Evolutionary conservation across 2,329 filamentous ascomycete species (phyloP), one percentile per base, ranked within the genome.

Genomic region (Talaromyces sp.): DNA sequence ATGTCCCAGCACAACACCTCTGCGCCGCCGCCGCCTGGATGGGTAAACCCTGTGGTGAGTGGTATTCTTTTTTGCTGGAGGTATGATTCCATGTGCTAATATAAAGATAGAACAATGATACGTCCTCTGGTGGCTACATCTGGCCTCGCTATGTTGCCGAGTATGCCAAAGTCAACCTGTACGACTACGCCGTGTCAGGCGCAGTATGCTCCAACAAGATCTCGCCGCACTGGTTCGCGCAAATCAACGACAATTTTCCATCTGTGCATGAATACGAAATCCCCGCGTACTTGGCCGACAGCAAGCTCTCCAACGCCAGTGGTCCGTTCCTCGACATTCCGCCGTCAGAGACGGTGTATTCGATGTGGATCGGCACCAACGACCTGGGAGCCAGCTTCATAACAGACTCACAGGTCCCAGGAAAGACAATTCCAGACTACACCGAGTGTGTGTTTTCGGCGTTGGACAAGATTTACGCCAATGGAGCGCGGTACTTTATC

Each of bases 281-380:
- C 3, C 81, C 84, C 0, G 69, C 71, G 0, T 74, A 68, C 54
- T 25, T 72, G 4, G 69, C 70, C 11, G 73, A 75, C 57, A 70
- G 61, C 33, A 63, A 66, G 7, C 63, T 65, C 47, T 7, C 2
- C 44, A 47, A 30, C 28, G 63, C 62, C 9, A 67, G 66, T 0
- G 51, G 62, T 13, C 57, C 58, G 55, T 71, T 77, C 68, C 73
- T 83, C 61, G 69, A 73, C 36, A 76, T 78, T 53, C 80, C 78
- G 2, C 67, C 81, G 1, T 75, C 83, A 32, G 85, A 87, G 64
- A 91, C 89, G 0, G 85, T 91, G 2, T 93, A 92, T 69, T 82
- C 85, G 1, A 82, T 93, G 57, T 93, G 88, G 88, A 92, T 93
- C 67, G 90, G 90, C 3, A 92, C 89, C 27, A 93, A 93, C 70